These are phyloP conservation scores for Blepharisma japonicum DNA, from an alignment of 73 alveolate genomes.

Conservation along the genomic window DNA sequence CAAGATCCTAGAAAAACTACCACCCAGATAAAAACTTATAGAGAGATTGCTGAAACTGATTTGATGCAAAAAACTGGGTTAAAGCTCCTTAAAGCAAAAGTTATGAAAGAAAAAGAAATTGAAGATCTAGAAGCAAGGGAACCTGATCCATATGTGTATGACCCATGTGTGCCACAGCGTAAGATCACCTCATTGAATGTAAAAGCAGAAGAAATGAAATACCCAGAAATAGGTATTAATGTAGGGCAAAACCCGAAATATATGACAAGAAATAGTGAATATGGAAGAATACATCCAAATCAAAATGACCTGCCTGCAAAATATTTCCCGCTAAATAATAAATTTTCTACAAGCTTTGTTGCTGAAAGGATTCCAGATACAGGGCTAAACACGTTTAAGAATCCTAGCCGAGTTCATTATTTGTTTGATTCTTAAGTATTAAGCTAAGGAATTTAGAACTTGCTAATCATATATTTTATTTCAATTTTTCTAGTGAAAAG, in stretches of 20 bases:
- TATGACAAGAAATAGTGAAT: constrained; percentile 26
- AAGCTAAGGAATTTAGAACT: no score
- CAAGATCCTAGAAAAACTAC: constrained; percentile 12
- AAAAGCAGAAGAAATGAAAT: constrained; percentile 29
- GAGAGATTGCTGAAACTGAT: constrained; percentile 25
- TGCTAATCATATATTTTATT: no score
- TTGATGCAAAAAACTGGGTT: constrained; percentile 23
- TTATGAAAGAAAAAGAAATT: constrained; percentile 22
- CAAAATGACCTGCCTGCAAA: constrained; percentile 25
- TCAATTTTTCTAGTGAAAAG: no score
- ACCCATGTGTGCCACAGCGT: constrained; percentile 22
- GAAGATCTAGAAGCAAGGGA: constrained; percentile 15
- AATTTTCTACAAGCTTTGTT: constrained; percentile 25
- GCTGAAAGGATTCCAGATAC: constrained; percentile 31
- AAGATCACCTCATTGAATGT: background rate
- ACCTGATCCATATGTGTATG: constrained; percentile 18
- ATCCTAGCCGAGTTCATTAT: constrained; percentile 30
- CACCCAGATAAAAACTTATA: background rate
- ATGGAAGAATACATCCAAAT: constrained; percentile 25
- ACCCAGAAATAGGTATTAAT: constrained; percentile 20
- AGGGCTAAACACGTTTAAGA: constrained; percentile 11
- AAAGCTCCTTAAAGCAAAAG: constrained; percentile 8
- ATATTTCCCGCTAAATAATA: constrained; percentile 19
- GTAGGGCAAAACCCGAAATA: constrained; percentile 16
- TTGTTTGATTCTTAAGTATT: constrained; percentile 26